Base-by-base conservation (phyloP, 768 basidiomycete genomes). In the Suillus bovinus region DNA sequence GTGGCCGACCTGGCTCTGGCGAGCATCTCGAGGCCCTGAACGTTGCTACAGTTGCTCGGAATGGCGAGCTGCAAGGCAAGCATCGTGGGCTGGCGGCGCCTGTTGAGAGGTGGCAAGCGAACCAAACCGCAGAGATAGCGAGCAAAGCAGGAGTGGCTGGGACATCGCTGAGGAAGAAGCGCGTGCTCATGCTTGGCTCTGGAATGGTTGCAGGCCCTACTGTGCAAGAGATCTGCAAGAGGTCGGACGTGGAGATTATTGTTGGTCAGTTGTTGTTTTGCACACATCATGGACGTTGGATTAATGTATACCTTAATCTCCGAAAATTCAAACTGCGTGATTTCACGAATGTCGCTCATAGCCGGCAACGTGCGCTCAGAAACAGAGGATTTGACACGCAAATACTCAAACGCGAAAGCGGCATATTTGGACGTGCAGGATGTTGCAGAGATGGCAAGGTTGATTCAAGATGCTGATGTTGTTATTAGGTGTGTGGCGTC, bases 191-290 rank as follows among this genome's bases (percentile, higher is more conserved):
- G 69, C 81, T 98, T 2, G 96, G 96, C 9, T 94, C 91, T 60
- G 96, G 96, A n/a, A 94, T 97, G 87, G 96, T 98, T 22, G 93
- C 94, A 5, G 90, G 89, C 3, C 96, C 96, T 17, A 91, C 92
- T 0, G 87, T 94, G 4, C 85, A 90, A 58, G 84, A 90, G 69
- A 81, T 97, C 55, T 83, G 84, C 47, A 79, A 80, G 65, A 77
- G 86, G 60, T 66, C 70, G 0, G 89, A 93, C 65, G 76, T 95
- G 0, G 81, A 88, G 60, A 74, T 97, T 33, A 73, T 91, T 6
- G 85, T 97, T 63, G 94, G 94, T 94, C 64, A 70, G 88, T 82
- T 47, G 27, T 38, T 31, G 22, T 57, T 56, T 59, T 13, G 62
- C 58, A 63, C 31, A 58, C 64, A 36, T 63, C 60, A 49, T 31